Evolutionary conservation across 257 asterid species (phyloP).

Genomic region (Gentiana macrophylla): DNA sequence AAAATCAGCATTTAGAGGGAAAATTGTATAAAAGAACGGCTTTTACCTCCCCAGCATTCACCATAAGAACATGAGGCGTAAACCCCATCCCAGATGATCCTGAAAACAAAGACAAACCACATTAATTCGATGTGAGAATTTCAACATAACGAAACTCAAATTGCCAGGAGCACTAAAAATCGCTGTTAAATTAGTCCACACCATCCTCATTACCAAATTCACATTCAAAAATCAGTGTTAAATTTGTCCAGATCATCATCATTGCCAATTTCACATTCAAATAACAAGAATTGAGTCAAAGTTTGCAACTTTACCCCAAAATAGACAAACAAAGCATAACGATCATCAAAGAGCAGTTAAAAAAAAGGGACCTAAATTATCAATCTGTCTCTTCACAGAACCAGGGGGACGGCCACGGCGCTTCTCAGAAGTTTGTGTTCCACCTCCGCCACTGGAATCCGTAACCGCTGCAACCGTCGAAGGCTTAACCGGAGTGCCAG

Average conservation of each 20-base stretch:
- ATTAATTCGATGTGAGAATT: not conserved
- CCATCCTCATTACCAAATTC: not conserved
- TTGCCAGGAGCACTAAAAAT: not conserved
- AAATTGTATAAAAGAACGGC: not conserved
- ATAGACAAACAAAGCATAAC: not conserved
- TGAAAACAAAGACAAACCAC: slow-evolving; percentile 6
- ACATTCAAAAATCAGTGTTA: not conserved
- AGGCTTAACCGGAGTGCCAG: slow-evolving; percentile 34
- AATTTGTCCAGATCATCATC: too few species aligned
- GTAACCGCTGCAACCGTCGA: slow-evolving; percentile 14
- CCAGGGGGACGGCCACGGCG: slow-evolving; percentile 54
- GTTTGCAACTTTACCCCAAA: not conserved
- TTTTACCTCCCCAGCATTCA: slow-evolving; percentile 34
- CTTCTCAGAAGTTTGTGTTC: slow-evolving; percentile 27
- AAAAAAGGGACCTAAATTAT: slow-evolving; percentile 26
- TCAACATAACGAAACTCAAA: too few species aligned
- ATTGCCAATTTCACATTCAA: too few species aligned
- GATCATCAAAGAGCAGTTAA: not conserved
- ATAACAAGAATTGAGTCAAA: not conserved
- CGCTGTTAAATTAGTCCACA: not conserved
- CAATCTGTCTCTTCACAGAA: slow-evolving; percentile 40
- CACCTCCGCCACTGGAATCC: slow-evolving; percentile 26
- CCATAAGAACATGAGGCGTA: slow-evolving; percentile 38
- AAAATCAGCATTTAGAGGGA: not conserved
- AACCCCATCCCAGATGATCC: slow-evolving; percentile 34